These are phyloP conservation scores for Irpex lacteus DNA, from an alignment of 1,284 basidiomycete species.

Conservation along the genomic window DNA sequence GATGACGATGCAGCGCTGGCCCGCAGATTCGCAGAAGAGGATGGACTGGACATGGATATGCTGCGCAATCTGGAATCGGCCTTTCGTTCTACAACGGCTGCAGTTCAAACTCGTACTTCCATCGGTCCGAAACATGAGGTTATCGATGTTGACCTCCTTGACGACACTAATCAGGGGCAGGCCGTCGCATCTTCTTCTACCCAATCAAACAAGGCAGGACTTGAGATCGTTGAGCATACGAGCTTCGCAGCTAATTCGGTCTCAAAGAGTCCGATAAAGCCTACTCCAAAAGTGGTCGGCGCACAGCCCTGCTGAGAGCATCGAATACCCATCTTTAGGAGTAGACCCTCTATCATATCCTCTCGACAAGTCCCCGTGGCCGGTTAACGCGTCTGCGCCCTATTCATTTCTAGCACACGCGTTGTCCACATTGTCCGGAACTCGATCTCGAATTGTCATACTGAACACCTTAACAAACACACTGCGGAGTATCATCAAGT, in stretches of 20 bases:
- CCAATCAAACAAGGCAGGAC: background rate
- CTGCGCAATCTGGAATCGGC: conserved; percentile 21
- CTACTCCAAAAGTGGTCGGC: background rate
- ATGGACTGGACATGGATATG: conserved; percentile 24
- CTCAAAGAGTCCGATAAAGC: background rate
- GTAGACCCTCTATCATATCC: conserved; percentile 46
- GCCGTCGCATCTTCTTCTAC: background rate
- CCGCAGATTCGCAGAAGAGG: conserved; percentile 24
- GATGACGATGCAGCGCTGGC: conserved; percentile 24
- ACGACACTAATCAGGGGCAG: conserved; percentile 14
- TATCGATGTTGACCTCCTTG: conserved; percentile 30
- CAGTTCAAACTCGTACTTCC: background rate
- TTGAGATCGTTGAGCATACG: background rate
- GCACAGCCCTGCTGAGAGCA: background rate
- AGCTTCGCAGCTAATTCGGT: background rate
- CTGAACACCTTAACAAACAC: conserved; percentile 80
- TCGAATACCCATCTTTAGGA: conserved; percentile 35
- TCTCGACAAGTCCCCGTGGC: conserved; percentile 36
- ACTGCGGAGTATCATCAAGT: conserved; percentile 66
- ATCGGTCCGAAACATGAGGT: conserved; percentile 19
- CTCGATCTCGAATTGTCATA: conserved; percentile 82
- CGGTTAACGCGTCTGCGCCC: conserved; percentile 45
- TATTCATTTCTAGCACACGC: conserved; percentile 83
- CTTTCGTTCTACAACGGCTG: background rate
- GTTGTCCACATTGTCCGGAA: conserved; percentile 70